These are phyloP conservation scores for Nakazawaea pomicola DNA, from an alignment of 805 yeast genomes.

Conservation along the genomic window DNA sequence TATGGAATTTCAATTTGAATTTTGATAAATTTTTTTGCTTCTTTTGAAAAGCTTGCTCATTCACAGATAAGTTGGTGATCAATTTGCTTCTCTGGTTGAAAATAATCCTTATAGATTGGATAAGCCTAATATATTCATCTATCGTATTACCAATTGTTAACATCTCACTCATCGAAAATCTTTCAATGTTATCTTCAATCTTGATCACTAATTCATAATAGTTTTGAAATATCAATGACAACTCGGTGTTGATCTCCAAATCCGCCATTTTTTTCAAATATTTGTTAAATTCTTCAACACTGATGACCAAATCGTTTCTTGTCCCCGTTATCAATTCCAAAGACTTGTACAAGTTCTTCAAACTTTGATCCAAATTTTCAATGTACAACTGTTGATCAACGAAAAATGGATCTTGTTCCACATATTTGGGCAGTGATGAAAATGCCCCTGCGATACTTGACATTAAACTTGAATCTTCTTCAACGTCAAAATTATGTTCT, in stretches of 20 bases:
- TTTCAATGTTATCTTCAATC: conserved; percentile 66
- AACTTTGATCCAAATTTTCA: conserved; percentile 67
- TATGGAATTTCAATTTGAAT: conserved; percentile 36
- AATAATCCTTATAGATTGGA: conserved; percentile 68
- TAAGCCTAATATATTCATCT: conserved; percentile 79
- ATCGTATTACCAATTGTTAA: conserved; percentile 80
- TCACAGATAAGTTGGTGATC: conserved; percentile 38
- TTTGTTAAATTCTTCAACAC: conserved; percentile 63
- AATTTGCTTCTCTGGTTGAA: conserved; percentile 69
- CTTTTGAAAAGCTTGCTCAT: conserved; percentile 38
- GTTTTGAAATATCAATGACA: conserved; percentile 58
- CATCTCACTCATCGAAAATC: conserved; percentile 80
- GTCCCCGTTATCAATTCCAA: conserved; percentile 72
- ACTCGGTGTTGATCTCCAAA: conserved; percentile 65
- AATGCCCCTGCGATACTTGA: conserved; percentile 64
- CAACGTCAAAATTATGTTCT: conserved; percentile 34
- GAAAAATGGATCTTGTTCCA: conserved; percentile 78
- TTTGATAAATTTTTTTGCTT: conserved; percentile 41
- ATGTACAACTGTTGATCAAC: conserved; percentile 61
- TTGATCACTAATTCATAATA: conserved; percentile 71
- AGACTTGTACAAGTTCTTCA: conserved; percentile 63
- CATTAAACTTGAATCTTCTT: conserved; percentile 39
- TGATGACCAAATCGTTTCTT: conserved; percentile 63
- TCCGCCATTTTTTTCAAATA: conserved; percentile 24
- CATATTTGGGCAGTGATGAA: conserved; percentile 56